Base-by-base conservation (phyloP, 2,329 filamentous ascomycete genomes). In the Pestalotiopsis sp. region DNA sequence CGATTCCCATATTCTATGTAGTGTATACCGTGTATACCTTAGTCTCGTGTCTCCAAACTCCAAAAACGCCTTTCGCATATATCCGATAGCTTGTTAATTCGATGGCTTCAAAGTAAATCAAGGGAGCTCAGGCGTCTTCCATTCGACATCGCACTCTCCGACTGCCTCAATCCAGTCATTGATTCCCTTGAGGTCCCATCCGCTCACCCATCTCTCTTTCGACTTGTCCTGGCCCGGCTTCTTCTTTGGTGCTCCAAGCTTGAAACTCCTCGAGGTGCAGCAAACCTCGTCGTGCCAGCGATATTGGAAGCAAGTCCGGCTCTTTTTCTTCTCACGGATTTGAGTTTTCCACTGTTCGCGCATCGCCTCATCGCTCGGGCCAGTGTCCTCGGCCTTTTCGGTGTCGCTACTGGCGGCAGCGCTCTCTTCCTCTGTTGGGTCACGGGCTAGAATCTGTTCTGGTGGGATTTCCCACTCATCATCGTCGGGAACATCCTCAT, bases 171-270 rank as follows among this genome's bases (percentile, higher is more conserved):
- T 82, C 83, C 83, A 86, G 69, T 84, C 79, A 55, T 81, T 78
- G 74, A 85, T 85, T 52, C 83, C 83, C 65, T 82, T 77, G 41
- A 84, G 72, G 68, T 85, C 80, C 83, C 83, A 85, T 1, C 84
- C 84, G 63, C 83, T 84, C 69, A 71, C 73, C 78, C 80, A 82
- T 57, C 77, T 77, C 7, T 74, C 45, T n/a, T 41, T 39, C 13
- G n/a, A 31, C 9, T 75, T 75, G 25, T 76, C 75, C 41, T 76
- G 71, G n/a, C 75, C 74, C 11, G 70, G 73, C 38, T 74, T 72
- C n/a, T 71, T 39, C 70, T 76, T 78, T 11, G 83, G 82, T 45
- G 77, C 74, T 36, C 83, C 83, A 4, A 84, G 75, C 72, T 82
- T 82, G 74, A 85, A 84, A 71, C 79, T 83, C 68, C 74, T 78